A percentile compares a stretch with the other conserved stretches of the same genome.
Conservation (phyloP, 2,329 filamentous ascomycete species). For the Amylocarpus encephaloides region DNA sequence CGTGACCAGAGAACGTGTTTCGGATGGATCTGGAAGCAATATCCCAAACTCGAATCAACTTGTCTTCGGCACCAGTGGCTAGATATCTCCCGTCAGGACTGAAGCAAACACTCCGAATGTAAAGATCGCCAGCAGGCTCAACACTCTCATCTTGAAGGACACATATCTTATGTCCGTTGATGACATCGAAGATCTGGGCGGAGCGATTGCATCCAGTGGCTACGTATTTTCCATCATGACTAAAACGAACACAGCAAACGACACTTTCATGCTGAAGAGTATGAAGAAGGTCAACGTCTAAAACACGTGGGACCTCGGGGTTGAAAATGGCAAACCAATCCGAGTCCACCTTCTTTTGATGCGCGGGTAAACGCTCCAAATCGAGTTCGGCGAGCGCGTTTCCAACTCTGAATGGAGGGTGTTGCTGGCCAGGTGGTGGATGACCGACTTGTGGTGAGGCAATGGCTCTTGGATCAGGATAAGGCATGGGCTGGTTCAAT, state of each 20-base stretch:
- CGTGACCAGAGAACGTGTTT: slow-evolving; percentile 91
- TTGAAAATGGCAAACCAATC: slow-evolving; percentile 99
- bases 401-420: slow-evolving; percentile 45
- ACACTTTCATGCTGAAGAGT: slow-evolving; percentile 92
- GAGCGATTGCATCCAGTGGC: slow-evolving; percentile 96
- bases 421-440: slow-evolving; percentile 63
- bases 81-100: slow-evolving; percentile 92
- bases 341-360: slow-evolving; percentile 79
- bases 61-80: slow-evolving; percentile 95
- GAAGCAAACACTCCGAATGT: slow-evolving; percentile 97
- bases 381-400: slow-evolving; percentile 81
- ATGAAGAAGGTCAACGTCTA: slow-evolving; percentile 92
- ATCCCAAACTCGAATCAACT: slow-evolving; percentile 96
- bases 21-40: slow-evolving; percentile 78
- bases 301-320: slow-evolving; percentile 75
- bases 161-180: slow-evolving; percentile 78
- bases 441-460: slow-evolving; percentile 82
- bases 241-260: slow-evolving; percentile 97
- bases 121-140: slow-evolving; percentile 84
- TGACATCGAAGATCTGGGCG: slow-evolving; percentile 98
- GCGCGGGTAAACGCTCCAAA: slow-evolving; percentile 73
- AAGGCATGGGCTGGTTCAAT: slow-evolving; percentile 81
- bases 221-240: slow-evolving; percentile 88
- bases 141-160: slow-evolving; percentile 84
- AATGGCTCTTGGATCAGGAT: slow-evolving; percentile 63